phyloP scores from a whole-genome alignment of 495 filamentous ascomycete species.

The Apiosordaria backusii region DNA sequence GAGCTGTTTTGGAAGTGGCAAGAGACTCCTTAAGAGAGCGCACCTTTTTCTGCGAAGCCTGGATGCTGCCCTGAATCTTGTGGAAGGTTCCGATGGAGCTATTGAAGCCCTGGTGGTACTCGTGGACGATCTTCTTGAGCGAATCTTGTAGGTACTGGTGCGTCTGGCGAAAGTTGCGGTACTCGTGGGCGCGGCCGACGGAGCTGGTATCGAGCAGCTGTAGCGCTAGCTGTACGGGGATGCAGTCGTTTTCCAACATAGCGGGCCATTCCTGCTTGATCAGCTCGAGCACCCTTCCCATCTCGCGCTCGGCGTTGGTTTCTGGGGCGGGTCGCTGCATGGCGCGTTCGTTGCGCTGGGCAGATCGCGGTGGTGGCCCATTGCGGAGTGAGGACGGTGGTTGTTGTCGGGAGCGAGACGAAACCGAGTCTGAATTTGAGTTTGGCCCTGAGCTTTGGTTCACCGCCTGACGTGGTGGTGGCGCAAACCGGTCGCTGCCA shows the following conservation, averaged over 20 bases:
- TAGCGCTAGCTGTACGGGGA: constrained; percentile 88
- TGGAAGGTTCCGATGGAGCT: constrained; percentile 98
- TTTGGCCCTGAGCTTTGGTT: constrained; percentile 24
- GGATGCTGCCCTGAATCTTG: constrained; percentile 93
- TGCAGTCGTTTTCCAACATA: constrained; percentile 80
- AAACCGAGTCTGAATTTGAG: not conserved
- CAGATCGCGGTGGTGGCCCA: constrained; percentile 29
- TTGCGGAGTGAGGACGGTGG: constrained; percentile 24
- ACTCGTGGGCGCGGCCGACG: constrained; percentile 82
- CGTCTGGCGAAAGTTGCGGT: constrained; percentile 74
- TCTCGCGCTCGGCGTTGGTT: constrained; percentile 46
- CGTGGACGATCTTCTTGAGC: constrained; percentile 92
- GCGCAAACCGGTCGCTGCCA: constrained; percentile 36
- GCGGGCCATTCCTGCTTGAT: constrained; percentile 88
- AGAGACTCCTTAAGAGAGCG: constrained; percentile 78
- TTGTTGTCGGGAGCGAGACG: constrained; percentile 15
- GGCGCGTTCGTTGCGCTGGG: constrained; percentile 21
- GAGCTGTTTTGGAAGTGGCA: constrained; percentile 71
- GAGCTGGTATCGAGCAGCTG: constrained; percentile 93
- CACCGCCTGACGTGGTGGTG: constrained; percentile 27
- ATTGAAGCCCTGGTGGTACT: constrained; percentile 98
- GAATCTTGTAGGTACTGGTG: constrained; percentile 84
- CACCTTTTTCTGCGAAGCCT: constrained; percentile 79
- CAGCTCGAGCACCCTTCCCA: constrained; percentile 50
- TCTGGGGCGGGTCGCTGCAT: constrained; percentile 25